Evolutionary conservation across 305 asterid species (phyloP).

Genomic region (Fraxinus velutina): DNA sequence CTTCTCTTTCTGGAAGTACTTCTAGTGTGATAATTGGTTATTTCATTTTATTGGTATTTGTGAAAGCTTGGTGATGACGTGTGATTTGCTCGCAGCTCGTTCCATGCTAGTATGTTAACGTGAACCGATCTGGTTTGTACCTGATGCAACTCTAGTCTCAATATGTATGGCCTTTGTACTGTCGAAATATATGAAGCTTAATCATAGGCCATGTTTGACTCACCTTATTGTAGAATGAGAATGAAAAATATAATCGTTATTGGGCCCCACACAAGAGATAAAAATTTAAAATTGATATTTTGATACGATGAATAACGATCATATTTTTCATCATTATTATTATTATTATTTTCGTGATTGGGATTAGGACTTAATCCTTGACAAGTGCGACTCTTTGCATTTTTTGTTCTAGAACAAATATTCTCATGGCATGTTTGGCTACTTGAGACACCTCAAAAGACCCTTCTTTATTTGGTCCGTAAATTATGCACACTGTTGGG

Average conservation of each 20-base stretch:
- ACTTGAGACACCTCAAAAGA: background rate
- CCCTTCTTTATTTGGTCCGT: background rate
- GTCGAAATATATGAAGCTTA: background rate
- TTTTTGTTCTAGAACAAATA: background rate
- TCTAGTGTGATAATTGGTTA: background rate
- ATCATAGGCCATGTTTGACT: too few relatives aligned
- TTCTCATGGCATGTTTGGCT: background rate
- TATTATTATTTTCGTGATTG: background rate
- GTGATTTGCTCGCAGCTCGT: background rate
- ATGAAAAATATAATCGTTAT: too few relatives aligned
- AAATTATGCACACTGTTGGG: background rate
- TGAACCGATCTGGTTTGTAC: background rate
- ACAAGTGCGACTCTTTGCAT: background rate
- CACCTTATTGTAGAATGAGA: too few relatives aligned
- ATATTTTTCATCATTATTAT: too few relatives aligned
- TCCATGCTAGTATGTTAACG: background rate
- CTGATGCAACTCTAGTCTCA: background rate
- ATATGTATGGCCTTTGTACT: background rate
- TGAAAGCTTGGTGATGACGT: background rate
- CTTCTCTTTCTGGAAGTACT: background rate
- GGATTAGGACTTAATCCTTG: background rate
- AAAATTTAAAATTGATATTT: too few relatives aligned
- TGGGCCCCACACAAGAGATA: too few relatives aligned
- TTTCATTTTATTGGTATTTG: conserved; percentile 3
- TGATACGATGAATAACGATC: too few relatives aligned